These are phyloP conservation scores for Fusarium sp. DNA, from an alignment of 2,329 filamentous ascomycete species.

Conservation along the genomic window DNA sequence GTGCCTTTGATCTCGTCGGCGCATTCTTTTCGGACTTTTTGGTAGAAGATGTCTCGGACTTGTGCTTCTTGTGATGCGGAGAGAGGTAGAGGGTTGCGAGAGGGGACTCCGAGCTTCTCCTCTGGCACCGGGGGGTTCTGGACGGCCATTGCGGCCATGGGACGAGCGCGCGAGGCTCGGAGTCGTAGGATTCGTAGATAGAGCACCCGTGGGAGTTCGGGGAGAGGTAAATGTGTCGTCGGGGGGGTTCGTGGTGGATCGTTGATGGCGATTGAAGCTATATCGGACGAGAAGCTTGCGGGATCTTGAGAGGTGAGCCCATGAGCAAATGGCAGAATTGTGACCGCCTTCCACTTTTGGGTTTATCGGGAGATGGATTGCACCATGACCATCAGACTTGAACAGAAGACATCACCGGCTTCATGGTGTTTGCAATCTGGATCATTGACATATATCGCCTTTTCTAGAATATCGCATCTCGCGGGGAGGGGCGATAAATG, in stretches of 20 bases:
- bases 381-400: not conserved
- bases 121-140: slow-evolving; percentile 48
- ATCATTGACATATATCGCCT: accelerated
- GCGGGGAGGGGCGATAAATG: too few species aligned
- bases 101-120: slow-evolving; percentile 59
- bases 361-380: not conserved
- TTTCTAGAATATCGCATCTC: accelerated
- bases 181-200: not conserved
- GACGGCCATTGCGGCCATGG: slow-evolving; percentile 48
- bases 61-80: slow-evolving; percentile 84
- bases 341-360: slow-evolving; percentile 34
- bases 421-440: not conserved
- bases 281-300: slow-evolving; percentile 40
- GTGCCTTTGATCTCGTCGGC: slow-evolving; percentile 80
- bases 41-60: slow-evolving; percentile 82
- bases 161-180: slow-evolving; percentile 13
- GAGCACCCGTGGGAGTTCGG: not conserved
- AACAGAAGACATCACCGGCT: not conserved
- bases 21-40: slow-evolving; percentile 79
- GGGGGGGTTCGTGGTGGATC: not conserved
- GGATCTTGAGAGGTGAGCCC: slow-evolving; percentile 38
- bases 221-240: not conserved
- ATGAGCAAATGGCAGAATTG: slow-evolving; percentile 33
- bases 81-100: slow-evolving; percentile 82
- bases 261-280: slow-evolving; percentile 17